These are phyloP conservation scores for Stagonosporopsis tanaceti DNA, from an alignment of 2,329 filamentous ascomycete genomes.

Conservation along the genomic window DNA sequence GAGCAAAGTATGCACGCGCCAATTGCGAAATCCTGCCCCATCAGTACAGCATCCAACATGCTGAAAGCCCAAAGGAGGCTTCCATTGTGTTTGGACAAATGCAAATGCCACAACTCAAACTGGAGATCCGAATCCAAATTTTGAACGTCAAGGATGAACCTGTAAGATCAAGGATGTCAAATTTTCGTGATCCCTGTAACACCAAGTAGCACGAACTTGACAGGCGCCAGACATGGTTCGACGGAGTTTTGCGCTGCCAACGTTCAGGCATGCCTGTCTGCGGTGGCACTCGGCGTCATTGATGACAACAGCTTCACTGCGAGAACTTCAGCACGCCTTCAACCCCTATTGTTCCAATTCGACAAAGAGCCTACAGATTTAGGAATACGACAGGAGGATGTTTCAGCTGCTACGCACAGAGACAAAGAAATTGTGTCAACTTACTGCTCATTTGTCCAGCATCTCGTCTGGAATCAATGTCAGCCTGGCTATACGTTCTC, in stretches of 20 bases:
- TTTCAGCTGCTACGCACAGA: not conserved
- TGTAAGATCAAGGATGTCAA: conserved; percentile 6
- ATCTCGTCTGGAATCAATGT: not conserved
- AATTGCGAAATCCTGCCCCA: not conserved
- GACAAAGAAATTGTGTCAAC: not conserved
- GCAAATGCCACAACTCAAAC: not conserved
- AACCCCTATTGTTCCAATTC: conserved; percentile 10
- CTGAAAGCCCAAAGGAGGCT: conserved; percentile 2
- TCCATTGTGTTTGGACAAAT: not conserved
- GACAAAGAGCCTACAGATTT: not conserved
- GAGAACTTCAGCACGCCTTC: not conserved
- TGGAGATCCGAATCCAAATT: not conserved
- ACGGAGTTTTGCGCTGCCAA: conserved; percentile 5
- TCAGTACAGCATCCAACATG: not conserved
- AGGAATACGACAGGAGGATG: not conserved
- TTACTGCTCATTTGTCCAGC: not conserved
- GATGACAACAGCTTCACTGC: conserved; percentile 15
- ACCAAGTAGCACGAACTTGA: not conserved
- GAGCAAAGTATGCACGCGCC: not conserved
- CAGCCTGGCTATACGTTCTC: not conserved
- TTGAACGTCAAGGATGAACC: not conserved
- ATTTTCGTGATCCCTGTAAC: conserved; percentile 2
- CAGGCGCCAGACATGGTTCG: conserved; percentile 13
- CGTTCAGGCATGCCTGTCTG: conserved; percentile 3
- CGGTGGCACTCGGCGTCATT: conserved; percentile 17